Conservation (phyloP, 192 early-diverging fungal species). For the Linnemannia schmuckeri region DNA sequence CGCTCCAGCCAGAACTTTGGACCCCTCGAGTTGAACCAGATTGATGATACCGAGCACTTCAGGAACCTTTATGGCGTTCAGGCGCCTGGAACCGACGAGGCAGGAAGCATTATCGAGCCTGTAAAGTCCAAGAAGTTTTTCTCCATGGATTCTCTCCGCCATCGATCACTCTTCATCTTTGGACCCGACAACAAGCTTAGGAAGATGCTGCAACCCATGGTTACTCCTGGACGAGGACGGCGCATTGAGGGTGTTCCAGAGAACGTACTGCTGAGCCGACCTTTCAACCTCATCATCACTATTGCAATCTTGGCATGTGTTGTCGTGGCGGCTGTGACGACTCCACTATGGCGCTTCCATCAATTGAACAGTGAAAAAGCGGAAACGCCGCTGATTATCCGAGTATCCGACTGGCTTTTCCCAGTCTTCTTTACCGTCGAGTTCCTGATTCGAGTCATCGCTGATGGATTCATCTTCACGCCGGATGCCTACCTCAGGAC, state of each 20-base stretch:
- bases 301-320: slow-evolving; percentile 65
- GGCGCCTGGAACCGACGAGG: slow-evolving; percentile 1
- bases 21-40: slow-evolving; percentile 16
- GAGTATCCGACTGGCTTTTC: slow-evolving; percentile 62
- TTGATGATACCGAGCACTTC: slow-evolving; percentile 34
- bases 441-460: slow-evolving; percentile 67
- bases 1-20: slow-evolving; percentile 18
- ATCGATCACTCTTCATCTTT: slow-evolving; percentile 67
- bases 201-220: slow-evolving; percentile 61
- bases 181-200: slow-evolving; percentile 61
- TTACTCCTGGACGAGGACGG: slow-evolving; percentile 62
- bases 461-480: slow-evolving; percentile 71
- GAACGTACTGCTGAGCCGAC: slow-evolving; percentile 53
- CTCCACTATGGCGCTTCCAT: slow-evolving; percentile 61
- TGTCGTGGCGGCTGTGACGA: slow-evolving; percentile 58
- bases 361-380: slow-evolving; percentile 27
- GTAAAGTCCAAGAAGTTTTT: slow-evolving; percentile 17
- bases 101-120: background rate
- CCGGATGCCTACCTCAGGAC: slow-evolving; percentile 70
- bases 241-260: slow-evolving; percentile 61
- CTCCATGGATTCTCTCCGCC: slow-evolving; percentile 24
- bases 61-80: slow-evolving; percentile 19
- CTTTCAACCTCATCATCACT: slow-evolving; percentile 62
- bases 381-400: slow-evolving; percentile 29
- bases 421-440: slow-evolving; percentile 66